A percentile compares a stretch with the other conserved stretches of the same genome.
Conservation (phyloP, 2,329 filamentous ascomycete genomes). For the Penicillium decumbens region DNA sequence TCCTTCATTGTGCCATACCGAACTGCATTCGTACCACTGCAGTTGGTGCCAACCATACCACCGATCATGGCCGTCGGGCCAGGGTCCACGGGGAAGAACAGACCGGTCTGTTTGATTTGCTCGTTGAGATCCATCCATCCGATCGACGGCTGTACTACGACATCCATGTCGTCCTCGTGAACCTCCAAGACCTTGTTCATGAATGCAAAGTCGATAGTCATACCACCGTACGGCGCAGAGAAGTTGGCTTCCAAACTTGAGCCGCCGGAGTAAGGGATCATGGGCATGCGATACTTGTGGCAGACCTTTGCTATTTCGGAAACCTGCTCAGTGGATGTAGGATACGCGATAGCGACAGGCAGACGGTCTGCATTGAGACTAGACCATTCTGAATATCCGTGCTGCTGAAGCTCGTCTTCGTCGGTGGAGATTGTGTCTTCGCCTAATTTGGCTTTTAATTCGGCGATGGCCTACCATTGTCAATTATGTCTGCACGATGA, state of each 20-base stretch:
- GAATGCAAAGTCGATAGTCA: slow-evolving; percentile 81
- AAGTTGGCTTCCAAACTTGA: slow-evolving; percentile 87
- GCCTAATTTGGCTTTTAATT: slow-evolving; percentile 52
- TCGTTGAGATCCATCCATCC: slow-evolving; percentile 90
- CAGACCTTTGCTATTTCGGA: slow-evolving; percentile 65
- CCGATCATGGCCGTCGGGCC: slow-evolving; percentile 60
- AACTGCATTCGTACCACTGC: slow-evolving; percentile 57
- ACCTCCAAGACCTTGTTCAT: slow-evolving; percentile 80
- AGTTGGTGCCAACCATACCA: slow-evolving; percentile 64
- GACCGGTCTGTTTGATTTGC: slow-evolving; percentile 64
- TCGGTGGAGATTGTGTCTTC: slow-evolving; percentile 61
- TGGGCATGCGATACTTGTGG: slow-evolving; percentile 71
- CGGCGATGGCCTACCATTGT: slow-evolving; percentile 49
- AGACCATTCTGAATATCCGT: slow-evolving; percentile 68
- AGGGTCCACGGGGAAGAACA: slow-evolving; percentile 90
- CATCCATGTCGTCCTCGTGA: slow-evolving; percentile 83
- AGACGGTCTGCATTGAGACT: slow-evolving; percentile 61
- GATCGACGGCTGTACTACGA: slow-evolving; percentile 85
- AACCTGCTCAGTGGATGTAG: slow-evolving; percentile 61
- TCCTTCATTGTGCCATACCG: slow-evolving; percentile 73
- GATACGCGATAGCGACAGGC: slow-evolving; percentile 63
- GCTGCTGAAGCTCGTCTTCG: slow-evolving; percentile 57
- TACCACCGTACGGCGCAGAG: slow-evolving; percentile 76
- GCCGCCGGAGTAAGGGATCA: slow-evolving; percentile 82
- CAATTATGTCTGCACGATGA: not conserved